A percentile compares a stretch with the other conserved stretches of the same genome.
Evolutionary conservation across 495 filamentous ascomycete species (phyloP).

Genomic region (Glonium stellatum): DNA sequence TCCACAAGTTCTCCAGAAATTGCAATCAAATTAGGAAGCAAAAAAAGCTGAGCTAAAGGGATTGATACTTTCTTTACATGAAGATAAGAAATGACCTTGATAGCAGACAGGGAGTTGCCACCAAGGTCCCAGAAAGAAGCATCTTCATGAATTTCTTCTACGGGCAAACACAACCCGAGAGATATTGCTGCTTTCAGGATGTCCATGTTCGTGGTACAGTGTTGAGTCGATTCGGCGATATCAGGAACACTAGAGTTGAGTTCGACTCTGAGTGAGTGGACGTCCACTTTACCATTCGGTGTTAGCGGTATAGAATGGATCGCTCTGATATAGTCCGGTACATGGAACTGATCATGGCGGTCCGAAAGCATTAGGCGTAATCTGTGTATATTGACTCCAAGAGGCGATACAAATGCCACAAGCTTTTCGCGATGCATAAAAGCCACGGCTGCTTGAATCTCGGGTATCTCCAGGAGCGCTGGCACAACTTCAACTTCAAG

Average conservation of each 20-base stretch:
- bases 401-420: conserved; percentile 7
- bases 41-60: neutral
- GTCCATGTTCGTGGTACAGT: neutral
- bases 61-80: neutral
- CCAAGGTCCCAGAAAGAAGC: conserved; percentile 13
- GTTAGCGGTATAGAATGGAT: conserved; percentile 3
- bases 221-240: neutral
- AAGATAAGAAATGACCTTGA: conserved; percentile 11
- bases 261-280: neutral
- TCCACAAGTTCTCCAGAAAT: neutral
- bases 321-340: conserved; percentile 8
- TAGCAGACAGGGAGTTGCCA: conserved; percentile 12
- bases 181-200: neutral
- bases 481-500: conserved; percentile 11
- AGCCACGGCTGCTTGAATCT: conserved; percentile 3
- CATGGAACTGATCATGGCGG: neutral
- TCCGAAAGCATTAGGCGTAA: neutral
- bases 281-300: conserved; percentile 12
- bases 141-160: neutral
- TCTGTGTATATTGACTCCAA: neutral
- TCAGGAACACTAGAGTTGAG: neutral
- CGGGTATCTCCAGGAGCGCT: neutral
- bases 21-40: neutral
- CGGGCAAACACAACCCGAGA: neutral
- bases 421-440: conserved; percentile 9